Base-by-base conservation (phyloP, 1,284 basidiomycete species). In the Ceratorhiza oryzae-sativae region DNA sequence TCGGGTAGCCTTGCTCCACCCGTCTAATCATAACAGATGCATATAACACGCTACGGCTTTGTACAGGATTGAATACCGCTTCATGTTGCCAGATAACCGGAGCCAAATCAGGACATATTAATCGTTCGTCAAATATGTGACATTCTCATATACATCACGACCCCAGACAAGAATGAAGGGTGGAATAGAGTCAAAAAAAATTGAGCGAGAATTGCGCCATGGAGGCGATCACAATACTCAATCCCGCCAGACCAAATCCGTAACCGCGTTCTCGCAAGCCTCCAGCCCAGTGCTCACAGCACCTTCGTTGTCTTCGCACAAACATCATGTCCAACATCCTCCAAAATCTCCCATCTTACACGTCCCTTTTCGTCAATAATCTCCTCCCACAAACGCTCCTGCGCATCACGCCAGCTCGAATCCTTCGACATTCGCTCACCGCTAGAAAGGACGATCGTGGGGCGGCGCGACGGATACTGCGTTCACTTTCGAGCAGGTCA, bases 341-440 rank as follows among this genome's bases (percentile, higher is more conserved):
- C 71, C 49, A 72, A 49, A 13, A 65, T 48, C 27, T 62, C 63
- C 71, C 71, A 72, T 12, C 71, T 48, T 39, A 72, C 61, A 13
- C 71, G 60, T 12, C 71, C 71, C 12, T 55, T 65, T 34, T 72
- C 71, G n/a, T 65, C 53, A 34, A 65, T 46, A 58, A 72, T 58
- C 20, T 72, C 71, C 41, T 72, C 58, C 71, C 71, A 72, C n/a
- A 72, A 51, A 23, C 56, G 56, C 25, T 49, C 13, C 62, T 72
- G 71, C 3, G 60, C 61, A 12, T 56, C 42, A 10, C 63, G 56
- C 71, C 71, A 72, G 9, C 25, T 41, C 1, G 51, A 48, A n/a
- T 58, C 62, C 25, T 72, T 65, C 2, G 56, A 59, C 25, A 68
- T 46, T 10, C 62, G 61, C 25, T 65, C 63, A 15, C 41, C 61